Conservation (phyloP, 2,329 filamentous ascomycete genomes). For the Sphaerulina musiva region DNA sequence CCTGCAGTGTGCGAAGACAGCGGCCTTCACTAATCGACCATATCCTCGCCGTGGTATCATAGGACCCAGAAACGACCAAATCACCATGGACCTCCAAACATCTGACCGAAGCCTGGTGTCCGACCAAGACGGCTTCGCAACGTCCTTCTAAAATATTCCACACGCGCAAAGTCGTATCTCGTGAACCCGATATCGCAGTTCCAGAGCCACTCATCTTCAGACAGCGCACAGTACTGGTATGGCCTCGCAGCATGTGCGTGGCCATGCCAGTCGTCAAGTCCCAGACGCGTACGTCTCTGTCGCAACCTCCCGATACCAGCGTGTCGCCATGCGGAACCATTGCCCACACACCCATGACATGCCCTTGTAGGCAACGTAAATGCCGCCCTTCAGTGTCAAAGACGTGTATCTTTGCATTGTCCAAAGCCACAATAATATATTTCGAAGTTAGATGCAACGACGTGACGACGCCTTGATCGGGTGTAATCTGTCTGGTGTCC, state of each 20-base stretch:
- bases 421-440: slow-evolving; percentile 94
- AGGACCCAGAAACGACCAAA: slow-evolving; percentile 94
- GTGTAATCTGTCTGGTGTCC: slow-evolving; percentile 80
- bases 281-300: slow-evolving; percentile 95
- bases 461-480: slow-evolving; percentile 94
- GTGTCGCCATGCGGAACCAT: slow-evolving; percentile 98
- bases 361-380: slow-evolving; percentile 82
- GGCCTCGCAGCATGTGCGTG: slow-evolving; percentile 78
- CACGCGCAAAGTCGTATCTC: slow-evolving; percentile 87
- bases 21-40: slow-evolving; percentile 97
- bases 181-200: slow-evolving; percentile 91
- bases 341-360: slow-evolving; percentile 99
- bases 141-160: slow-evolving; percentile 88
- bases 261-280: slow-evolving; percentile 79
- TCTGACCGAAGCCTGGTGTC: slow-evolving; percentile 90
- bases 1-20: slow-evolving; percentile 80
- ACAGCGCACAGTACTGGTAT: slow-evolving; percentile 93
- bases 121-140: slow-evolving; percentile 85
- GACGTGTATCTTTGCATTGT: slow-evolving; percentile 98
- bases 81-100: slow-evolving; percentile 95
- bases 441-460: slow-evolving; percentile 89
- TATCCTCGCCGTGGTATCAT: slow-evolving; percentile 92
- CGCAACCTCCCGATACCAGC: slow-evolving; percentile 90
- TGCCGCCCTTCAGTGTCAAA: slow-evolving; percentile 88
- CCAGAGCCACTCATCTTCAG: slow-evolving; percentile 94